A percentile compares a stretch with the other conserved stretches of the same genome.
Conservation (phyloP, 1,284 basidiomycete genomes). For the Meripilus lineatus region DNA sequence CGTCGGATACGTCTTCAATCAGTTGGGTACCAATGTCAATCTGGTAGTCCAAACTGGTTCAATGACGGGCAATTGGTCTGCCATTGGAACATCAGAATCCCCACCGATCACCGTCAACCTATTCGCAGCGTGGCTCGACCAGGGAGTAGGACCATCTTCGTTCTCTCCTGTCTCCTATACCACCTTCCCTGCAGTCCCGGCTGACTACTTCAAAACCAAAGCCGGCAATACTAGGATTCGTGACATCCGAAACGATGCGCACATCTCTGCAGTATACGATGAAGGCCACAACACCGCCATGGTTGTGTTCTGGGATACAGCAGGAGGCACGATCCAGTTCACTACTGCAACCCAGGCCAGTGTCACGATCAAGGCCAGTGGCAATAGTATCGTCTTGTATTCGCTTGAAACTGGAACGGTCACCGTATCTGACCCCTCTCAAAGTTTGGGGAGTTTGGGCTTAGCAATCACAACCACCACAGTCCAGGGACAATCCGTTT, state of each 20-base stretch:
- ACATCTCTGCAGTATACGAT: constrained; percentile 32
- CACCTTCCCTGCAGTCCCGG: constrained; percentile 45
- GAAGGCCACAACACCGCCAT: constrained; percentile 22
- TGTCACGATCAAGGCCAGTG: constrained; percentile 36
- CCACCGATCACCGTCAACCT: constrained; percentile 49
- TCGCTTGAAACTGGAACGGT: constrained; percentile 36
- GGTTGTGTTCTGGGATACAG: constrained; percentile 31
- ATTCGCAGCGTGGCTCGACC: constrained; percentile 58
- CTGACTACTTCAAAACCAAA: constrained; percentile 28
- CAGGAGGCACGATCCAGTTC: constrained; percentile 23
- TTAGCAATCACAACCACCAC: constrained; percentile 28
- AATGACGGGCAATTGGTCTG: constrained; percentile 56
- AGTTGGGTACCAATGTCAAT: neutral
- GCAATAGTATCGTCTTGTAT: constrained; percentile 42
- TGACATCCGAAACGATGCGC: constrained; percentile 33
- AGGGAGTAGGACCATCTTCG: constrained; percentile 25
- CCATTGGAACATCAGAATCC: constrained; percentile 54
- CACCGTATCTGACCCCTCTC: constrained; percentile 56
- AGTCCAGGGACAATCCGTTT: constrained; percentile 19
- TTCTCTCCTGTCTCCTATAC: constrained; percentile 42
- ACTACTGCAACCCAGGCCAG: constrained; percentile 18
- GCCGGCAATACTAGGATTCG: constrained; percentile 22
- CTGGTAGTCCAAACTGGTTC: constrained; percentile 44
- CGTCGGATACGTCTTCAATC: constrained; percentile 47
- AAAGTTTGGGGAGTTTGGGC: constrained; percentile 28